Percentiles rank a stretch among this genome's conserved stretches.
Conservation (phyloP, 257 asterid species). For the Solanum commersonii region DNA sequence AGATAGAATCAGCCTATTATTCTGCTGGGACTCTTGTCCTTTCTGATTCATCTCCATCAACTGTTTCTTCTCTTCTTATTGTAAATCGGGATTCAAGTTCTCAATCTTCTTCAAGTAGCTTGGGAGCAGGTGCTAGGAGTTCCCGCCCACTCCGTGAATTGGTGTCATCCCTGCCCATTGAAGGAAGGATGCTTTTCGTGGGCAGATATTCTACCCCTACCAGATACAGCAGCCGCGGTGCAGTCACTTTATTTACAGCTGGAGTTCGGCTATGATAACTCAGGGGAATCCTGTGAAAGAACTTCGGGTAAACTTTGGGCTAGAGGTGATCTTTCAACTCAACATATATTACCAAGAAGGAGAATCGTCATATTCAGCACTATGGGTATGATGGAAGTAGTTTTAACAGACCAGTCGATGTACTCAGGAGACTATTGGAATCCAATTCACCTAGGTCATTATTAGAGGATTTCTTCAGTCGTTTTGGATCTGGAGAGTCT, state of each 20-base stretch:
- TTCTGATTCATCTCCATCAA: slow-evolving; percentile 84
- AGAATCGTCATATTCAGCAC: slow-evolving; percentile 84
- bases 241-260: slow-evolving; percentile 76
- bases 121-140: slow-evolving; percentile 61
- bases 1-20: slow-evolving; percentile 84
- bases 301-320: slow-evolving; percentile 71
- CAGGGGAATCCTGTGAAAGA: slow-evolving; percentile 68
- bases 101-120: slow-evolving; percentile 55
- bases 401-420: slow-evolving; percentile 86
- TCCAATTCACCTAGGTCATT: slow-evolving; percentile 75
- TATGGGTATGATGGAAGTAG: slow-evolving; percentile 97
- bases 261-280: slow-evolving; percentile 51
- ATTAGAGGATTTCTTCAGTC: slow-evolving; percentile 80
- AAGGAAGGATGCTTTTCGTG: slow-evolving; percentile 91
- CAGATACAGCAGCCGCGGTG: slow-evolving; percentile 66
- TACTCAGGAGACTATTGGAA: slow-evolving; percentile 71
- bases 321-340: slow-evolving; percentile 87
- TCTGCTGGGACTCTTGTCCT: slow-evolving; percentile 79
- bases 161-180: slow-evolving; percentile 74
- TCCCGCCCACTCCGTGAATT: slow-evolving; percentile 85
- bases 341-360: slow-evolving; percentile 85
- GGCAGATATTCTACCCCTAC: slow-evolving; percentile 77
- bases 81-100: slow-evolving; percentile 65
- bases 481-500: slow-evolving; percentile 90
- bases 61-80: slow-evolving; percentile 76